These are phyloP conservation scores for Physcomitrium patens DNA, from an alignment of 225 moss, liverwort and hornwort genomes.

Conservation along the genomic window DNA sequence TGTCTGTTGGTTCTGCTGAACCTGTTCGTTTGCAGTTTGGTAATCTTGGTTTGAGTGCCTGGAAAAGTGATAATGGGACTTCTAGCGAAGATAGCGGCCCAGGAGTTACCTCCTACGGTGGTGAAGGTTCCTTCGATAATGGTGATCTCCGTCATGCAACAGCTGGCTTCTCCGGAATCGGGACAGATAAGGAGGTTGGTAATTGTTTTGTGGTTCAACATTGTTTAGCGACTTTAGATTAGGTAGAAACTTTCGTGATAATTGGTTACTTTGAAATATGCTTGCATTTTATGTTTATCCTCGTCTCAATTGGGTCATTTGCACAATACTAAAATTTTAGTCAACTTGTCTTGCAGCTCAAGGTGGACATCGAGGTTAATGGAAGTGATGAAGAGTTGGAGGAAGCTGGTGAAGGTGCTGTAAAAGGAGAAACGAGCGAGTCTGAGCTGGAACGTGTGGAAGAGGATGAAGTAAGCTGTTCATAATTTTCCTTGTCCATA, in stretches of 20 bases:
- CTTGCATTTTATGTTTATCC: no score
- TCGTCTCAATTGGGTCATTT: background rate
- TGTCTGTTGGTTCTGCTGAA: slow-evolving; percentile 75
- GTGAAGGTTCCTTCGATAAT: slow-evolving; percentile 48
- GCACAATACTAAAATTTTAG: background rate
- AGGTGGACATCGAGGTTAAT: slow-evolving; percentile 77
- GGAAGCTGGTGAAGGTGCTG: slow-evolving; percentile 61
- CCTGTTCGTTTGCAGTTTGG: slow-evolving; percentile 90
- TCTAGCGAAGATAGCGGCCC: slow-evolving; percentile 80
- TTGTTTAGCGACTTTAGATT: background rate
- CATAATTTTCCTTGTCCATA: background rate
- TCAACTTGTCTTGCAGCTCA: slow-evolving; percentile 52
- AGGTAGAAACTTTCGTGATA: background rate
- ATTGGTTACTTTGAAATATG: no score
- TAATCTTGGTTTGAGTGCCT: slow-evolving; percentile 86
- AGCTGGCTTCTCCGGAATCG: slow-evolving; percentile 56
- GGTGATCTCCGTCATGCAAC: slow-evolving; percentile 56
- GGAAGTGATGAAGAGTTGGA: slow-evolving; percentile 95
- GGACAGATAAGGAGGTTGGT: slow-evolving; percentile 76
- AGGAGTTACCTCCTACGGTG: slow-evolving; percentile 41
- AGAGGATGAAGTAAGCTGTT: slow-evolving; percentile 68
- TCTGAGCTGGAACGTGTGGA: slow-evolving; percentile 59
- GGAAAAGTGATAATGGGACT: slow-evolving; percentile 79
- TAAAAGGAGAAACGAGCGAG: slow-evolving; percentile 71
- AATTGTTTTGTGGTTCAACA: background rate